Percentiles rank a stretch among this genome's conserved stretches.
Conservation (phyloP, 2,329 filamentous ascomycete species). For the Trichoderma lentiforme region DNA sequence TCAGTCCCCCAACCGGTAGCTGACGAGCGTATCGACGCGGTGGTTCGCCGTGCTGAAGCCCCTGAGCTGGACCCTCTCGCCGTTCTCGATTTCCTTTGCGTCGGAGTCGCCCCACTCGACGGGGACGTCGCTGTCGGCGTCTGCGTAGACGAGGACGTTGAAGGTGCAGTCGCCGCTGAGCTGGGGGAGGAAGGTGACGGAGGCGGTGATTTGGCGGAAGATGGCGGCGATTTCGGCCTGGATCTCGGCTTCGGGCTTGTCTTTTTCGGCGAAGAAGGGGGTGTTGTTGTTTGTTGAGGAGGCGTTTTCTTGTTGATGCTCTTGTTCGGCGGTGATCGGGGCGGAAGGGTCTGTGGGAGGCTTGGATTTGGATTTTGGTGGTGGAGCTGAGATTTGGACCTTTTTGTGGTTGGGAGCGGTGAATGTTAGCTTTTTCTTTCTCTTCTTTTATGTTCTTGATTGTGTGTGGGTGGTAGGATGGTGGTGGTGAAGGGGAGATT, state of each 20-base stretch:
- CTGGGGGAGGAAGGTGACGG: conserved; percentile 93
- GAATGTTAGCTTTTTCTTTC: neutral
- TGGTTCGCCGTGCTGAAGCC: conserved; percentile 96
- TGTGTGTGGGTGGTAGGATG: neutral
- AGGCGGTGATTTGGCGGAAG: conserved; percentile 96
- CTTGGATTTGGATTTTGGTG: conserved; percentile 41
- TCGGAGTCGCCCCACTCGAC: conserved; percentile 99
- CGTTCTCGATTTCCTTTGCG: conserved; percentile 91
- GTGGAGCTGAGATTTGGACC: conserved; percentile 27
- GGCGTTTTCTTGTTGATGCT: conserved; percentile 60
- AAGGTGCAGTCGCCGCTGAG: conserved; percentile 90
- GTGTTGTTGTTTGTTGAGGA: conserved; percentile 22
- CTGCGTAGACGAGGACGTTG: conserved; percentile 96
- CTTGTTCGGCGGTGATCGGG: conserved; percentile 24
- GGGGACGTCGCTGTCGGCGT: conserved; percentile 93
- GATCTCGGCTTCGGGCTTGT: conserved; percentile 91
- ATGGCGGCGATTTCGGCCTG: conserved; percentile 94
- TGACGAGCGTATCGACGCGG: conserved; percentile 90
- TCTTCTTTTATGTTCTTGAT: neutral
- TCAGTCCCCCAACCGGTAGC: conserved; percentile 65
- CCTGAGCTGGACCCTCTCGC: conserved; percentile 90
- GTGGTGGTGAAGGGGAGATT: neutral
- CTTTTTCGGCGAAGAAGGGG: conserved; percentile 36
- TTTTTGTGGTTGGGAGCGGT: neutral
- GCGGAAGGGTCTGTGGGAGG: neutral